phyloP scores from a whole-genome alignment of 1,284 basidiomycete genomes.

The Chiua sp. region DNA sequence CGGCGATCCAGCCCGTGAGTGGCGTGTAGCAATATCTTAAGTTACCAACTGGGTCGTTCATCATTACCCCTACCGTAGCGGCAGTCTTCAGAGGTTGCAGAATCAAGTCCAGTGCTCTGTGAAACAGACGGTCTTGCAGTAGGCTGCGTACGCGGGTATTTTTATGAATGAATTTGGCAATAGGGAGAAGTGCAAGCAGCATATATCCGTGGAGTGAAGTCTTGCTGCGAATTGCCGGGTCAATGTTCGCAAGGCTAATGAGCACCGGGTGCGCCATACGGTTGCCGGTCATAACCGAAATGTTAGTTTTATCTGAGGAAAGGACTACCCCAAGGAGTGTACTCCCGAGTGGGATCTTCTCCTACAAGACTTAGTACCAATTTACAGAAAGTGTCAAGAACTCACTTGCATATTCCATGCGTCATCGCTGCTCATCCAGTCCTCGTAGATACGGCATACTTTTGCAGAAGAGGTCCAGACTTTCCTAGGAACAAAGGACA shows the following conservation, averaged over 20 bases:
- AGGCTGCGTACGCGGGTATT: no score
- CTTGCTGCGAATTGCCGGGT: slow-evolving; percentile 35
- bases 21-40: background rate
- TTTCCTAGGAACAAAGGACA: background rate
- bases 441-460: slow-evolving; percentile 6
- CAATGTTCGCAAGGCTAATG: slow-evolving; percentile 21
- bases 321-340: slow-evolving; percentile 8
- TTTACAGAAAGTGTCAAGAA: background rate
- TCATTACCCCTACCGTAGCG: slow-evolving; percentile 31
- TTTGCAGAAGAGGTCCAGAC: slow-evolving; percentile 2
- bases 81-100: slow-evolving; percentile 35
- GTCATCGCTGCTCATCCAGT: background rate
- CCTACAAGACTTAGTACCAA: background rate
- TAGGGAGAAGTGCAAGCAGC: slow-evolving; percentile 37
- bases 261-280: slow-evolving; percentile 6
- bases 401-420: background rate
- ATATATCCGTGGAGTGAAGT: slow-evolving; percentile 33
- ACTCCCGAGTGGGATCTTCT: background rate
- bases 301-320: background rate
- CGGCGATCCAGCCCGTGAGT: background rate
- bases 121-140: no score
- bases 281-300: slow-evolving; percentile 29
- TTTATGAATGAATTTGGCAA: slow-evolving; percentile 31
- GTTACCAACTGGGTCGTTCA: slow-evolving; percentile 34
- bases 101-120: slow-evolving; percentile 24